Conservation (phyloP, 305 asterid species). For the Solanum chacoense region DNA sequence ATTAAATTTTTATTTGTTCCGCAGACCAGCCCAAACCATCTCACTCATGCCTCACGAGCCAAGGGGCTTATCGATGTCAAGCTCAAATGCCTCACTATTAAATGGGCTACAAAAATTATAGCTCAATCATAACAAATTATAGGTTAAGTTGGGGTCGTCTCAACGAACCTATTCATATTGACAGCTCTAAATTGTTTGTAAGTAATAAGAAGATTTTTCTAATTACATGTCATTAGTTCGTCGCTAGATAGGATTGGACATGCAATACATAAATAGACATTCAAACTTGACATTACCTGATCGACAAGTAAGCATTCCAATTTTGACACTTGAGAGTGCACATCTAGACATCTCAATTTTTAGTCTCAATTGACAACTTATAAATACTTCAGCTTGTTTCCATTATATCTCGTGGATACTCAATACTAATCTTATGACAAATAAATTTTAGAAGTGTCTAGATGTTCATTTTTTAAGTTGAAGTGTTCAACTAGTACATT, state of each 20-base stretch:
- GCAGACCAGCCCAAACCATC: too few relatives aligned
- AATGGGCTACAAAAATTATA: too few relatives aligned
- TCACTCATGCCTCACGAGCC: too few relatives aligned
- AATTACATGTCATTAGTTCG: background rate
- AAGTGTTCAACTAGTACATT: background rate
- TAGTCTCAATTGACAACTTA: background rate
- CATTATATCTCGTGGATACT: background rate
- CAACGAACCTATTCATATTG: too few relatives aligned
- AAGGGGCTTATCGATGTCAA: too few relatives aligned
- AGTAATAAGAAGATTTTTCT: background rate
- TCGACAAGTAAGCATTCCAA: background rate
- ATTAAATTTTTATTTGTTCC: too few relatives aligned
- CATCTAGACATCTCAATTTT: background rate
- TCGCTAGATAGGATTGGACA: background rate
- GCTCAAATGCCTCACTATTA: too few relatives aligned
- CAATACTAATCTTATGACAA: background rate
- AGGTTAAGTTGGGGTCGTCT: too few relatives aligned
- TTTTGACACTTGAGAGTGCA: background rate
- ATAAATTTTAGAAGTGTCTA: background rate
- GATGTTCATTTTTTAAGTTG: background rate
- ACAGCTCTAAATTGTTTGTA: background rate
- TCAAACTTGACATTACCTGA: background rate
- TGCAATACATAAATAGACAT: background rate
- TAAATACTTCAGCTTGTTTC: background rate
- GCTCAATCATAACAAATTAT: too few relatives aligned